These are phyloP conservation scores for Mycena indigotica DNA, from an alignment of 768 basidiomycete genomes.

Conservation along the genomic window DNA sequence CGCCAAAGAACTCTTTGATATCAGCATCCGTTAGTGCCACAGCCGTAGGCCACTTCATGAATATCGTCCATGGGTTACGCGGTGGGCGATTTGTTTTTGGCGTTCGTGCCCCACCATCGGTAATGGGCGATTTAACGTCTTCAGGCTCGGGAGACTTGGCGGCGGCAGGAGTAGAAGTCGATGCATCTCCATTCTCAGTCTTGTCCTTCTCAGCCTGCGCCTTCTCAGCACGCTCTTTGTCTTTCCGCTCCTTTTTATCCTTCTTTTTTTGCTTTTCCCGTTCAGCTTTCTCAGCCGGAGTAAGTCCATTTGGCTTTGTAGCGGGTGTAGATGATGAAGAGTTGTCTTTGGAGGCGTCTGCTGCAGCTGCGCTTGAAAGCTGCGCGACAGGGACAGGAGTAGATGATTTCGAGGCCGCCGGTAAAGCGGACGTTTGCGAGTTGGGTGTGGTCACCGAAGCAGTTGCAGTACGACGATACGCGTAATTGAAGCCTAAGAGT, in stretches of 20 bases:
- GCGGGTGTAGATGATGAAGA: conserved; percentile 33
- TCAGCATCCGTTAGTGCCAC: conserved; percentile 60
- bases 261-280: conserved; percentile 61
- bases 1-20: conserved; percentile 75
- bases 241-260: conserved; percentile 65
- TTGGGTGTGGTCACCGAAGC: conserved; percentile 56
- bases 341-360: conserved; percentile 38
- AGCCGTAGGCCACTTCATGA: conserved; percentile 63
- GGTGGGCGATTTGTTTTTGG: conserved; percentile 66
- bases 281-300: conserved; percentile 52
- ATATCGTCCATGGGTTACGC: conserved; percentile 83
- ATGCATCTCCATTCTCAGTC: conserved; percentile 17
- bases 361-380: conserved; percentile 35
- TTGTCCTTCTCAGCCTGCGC: conserved; percentile 37
- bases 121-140: conserved; percentile 56
- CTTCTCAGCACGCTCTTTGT: conserved; percentile 50
- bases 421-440: conserved; percentile 53
- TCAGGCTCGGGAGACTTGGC: conserved; percentile 25
- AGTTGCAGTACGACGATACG: conserved; percentile 79
- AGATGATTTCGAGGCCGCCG: conserved; percentile 36
- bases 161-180: conserved; percentile 32
- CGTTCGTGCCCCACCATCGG: conserved; percentile 67
- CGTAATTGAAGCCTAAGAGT: conserved; percentile 87
- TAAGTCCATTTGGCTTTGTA: conserved; percentile 44
- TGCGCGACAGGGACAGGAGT: conserved; percentile 38